Evolutionary conservation across 2,329 filamentous ascomycete species (phyloP).

Genomic region (Biscogniauxia mediterranea): DNA sequence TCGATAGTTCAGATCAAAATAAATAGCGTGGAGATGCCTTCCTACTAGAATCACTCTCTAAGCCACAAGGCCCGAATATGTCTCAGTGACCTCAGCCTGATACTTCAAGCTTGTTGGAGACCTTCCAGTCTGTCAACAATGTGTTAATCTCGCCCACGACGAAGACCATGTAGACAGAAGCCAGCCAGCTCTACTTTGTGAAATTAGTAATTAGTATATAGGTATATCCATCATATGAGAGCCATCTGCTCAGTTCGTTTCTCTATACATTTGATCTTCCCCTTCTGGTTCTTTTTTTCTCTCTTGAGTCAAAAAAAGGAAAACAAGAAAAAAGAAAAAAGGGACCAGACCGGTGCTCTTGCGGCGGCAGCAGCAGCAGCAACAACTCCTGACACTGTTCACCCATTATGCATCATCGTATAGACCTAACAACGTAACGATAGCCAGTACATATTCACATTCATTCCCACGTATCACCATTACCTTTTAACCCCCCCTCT

Average conservation of each 20-base stretch:
- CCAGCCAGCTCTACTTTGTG: constrained; percentile 1
- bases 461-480: constrained; percentile 5
- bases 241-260: constrained; percentile 9
- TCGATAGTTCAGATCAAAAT: neutral
- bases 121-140: too few relatives aligned
- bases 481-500: neutral
- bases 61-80: neutral
- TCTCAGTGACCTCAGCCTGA: too few relatives aligned
- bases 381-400: constrained; percentile 1
- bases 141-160: neutral
- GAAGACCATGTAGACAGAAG: neutral
- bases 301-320: neutral
- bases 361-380: neutral
- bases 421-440: neutral
- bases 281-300: neutral
- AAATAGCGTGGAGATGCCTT: constrained; percentile 7
- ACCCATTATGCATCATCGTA: neutral
- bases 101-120: too few relatives aligned
- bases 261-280: constrained; percentile 9
- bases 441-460: constrained; percentile 3
- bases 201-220: constrained; percentile 31
- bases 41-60: constrained; percentile 2
- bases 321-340: neutral
- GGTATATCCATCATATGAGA: constrained; percentile 7
- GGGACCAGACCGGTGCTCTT: neutral